phyloP scores from a whole-genome alignment of 73 alveolate species.

The Symbiodinium pilosum region DNA sequence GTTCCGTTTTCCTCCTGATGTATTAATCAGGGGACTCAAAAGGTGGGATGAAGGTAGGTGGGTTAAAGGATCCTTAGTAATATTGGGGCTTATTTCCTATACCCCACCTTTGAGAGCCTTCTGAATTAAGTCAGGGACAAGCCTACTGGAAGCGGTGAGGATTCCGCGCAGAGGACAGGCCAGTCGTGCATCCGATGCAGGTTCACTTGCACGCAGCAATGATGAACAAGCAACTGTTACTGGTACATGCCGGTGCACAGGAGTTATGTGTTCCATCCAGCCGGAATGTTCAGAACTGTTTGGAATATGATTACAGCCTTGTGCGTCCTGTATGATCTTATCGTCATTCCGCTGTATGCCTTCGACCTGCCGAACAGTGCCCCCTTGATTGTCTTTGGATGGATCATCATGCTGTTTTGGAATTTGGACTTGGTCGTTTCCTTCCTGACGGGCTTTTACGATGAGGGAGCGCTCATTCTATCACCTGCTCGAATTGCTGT shows the following conservation, averaged over 20 bases:
- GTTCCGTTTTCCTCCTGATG: no score
- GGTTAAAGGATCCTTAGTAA: no score
- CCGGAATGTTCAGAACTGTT: conserved; percentile 38
- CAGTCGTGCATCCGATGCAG: neutral
- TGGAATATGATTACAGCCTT: conserved; percentile 44
- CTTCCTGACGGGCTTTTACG: conserved; percentile 55
- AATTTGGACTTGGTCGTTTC: conserved; percentile 6
- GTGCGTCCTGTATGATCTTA: conserved; percentile 39
- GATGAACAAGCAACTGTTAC: no score
- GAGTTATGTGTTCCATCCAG: conserved; percentile 37
- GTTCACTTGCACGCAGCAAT: no score
- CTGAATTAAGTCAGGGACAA: no score
- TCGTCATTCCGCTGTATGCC: conserved; percentile 53
- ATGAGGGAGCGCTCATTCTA: conserved; percentile 34
- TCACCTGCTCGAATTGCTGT: conserved; percentile 11
- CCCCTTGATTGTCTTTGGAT: neutral
- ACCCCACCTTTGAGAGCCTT: no score
- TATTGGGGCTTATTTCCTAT: no score
- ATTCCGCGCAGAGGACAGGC: neutral
- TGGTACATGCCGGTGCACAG: no score
- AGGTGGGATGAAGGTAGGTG: no score
- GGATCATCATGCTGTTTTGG: conserved; percentile 48
- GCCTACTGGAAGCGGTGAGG: no score
- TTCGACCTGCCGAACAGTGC: conserved; percentile 6
- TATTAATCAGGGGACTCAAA: no score